A percentile compares a stretch with the other conserved stretches of the same genome.
phyloP scores from a whole-genome alignment of 768 basidiomycete genomes.

The Amanita muscaria region DNA sequence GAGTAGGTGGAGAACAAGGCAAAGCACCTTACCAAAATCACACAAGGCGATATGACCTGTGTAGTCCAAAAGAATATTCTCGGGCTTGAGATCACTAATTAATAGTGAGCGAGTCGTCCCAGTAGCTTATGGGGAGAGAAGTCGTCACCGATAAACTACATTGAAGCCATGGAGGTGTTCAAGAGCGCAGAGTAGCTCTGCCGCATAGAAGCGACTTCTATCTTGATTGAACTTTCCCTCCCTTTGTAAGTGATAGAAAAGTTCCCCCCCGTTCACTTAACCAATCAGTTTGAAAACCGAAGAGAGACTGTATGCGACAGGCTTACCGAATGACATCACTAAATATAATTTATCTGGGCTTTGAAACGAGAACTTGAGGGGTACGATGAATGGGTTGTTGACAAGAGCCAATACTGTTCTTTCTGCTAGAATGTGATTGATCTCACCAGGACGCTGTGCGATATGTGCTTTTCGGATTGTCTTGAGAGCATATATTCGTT shows the following conservation, averaged over 20 bases:
- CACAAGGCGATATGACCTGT: conserved; percentile 97
- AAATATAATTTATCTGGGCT: conserved; percentile 95
- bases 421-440: conserved; percentile 96
- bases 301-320: conserved; percentile 1
- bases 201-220: conserved; percentile 93
- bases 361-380: conserved; percentile 98
- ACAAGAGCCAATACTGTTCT: conserved; percentile 94
- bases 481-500: conserved; percentile 96
- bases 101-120: conserved; percentile 3
- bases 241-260: conserved; percentile 95
- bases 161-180: conserved; percentile 97
- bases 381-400: conserved; percentile 98
- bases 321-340: conserved; percentile 89
- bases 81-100: conserved; percentile 85
- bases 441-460: conserved; percentile 91
- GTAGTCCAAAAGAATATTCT: conserved; percentile 96
- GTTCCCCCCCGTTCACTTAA: conserved; percentile 90
- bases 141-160: conserved; percentile 84
- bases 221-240: conserved; percentile 95
- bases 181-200: conserved; percentile 90
- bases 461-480: conserved; percentile 98
- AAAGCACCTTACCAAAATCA: conserved; percentile 64
- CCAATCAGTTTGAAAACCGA: conserved; percentile 1
- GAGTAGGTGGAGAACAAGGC: neutral
- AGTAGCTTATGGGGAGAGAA: neutral